phyloP scores from a whole-genome alignment of 176 grass and related monocot genomes.

The Ampelocalamus luodianensis region DNA sequence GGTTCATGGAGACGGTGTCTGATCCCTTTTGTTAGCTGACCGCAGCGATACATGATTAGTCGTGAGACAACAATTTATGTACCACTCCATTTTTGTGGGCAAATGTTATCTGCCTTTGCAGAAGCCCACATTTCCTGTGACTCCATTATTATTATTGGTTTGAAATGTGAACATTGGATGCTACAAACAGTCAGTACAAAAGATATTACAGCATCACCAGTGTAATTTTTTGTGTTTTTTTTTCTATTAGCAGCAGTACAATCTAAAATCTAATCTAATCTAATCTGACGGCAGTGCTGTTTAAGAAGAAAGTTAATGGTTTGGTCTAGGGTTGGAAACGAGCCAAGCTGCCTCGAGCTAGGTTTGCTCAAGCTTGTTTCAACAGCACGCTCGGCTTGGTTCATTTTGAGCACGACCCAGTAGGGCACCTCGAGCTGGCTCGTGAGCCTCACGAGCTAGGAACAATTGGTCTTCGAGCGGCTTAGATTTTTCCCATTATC shows the following conservation, averaged over 20 bases:
- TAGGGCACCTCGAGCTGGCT: no score
- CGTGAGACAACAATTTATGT: not conserved
- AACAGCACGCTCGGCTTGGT: no score
- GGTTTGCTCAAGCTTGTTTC: no score
- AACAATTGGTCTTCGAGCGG: no score
- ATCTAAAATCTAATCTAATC: no score
- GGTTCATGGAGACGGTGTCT: not conserved
- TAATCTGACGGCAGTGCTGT: not conserved
- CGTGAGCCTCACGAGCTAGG: no score
- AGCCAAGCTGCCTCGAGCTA: no score
- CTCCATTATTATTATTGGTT: slow-evolving; percentile 23
- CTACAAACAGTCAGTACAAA: not conserved
- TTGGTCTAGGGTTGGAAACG: no score
- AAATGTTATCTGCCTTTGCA: not conserved
- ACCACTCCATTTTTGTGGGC: slow-evolving; percentile 17
- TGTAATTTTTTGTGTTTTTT: not conserved
- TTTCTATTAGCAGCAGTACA: not conserved
- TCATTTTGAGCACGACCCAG: no score
- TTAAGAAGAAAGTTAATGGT: not conserved
- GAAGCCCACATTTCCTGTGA: not conserved
- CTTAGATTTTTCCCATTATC: no score
- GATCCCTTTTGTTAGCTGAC: slow-evolving; percentile 23
- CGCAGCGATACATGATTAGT: slow-evolving; percentile 12
- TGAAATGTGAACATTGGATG: slow-evolving; percentile 26
- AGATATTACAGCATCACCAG: not conserved